Evolutionary conservation across 371 early-diverging fungal species (phyloP).

Genomic region (Cladochytrium tenue): DNA sequence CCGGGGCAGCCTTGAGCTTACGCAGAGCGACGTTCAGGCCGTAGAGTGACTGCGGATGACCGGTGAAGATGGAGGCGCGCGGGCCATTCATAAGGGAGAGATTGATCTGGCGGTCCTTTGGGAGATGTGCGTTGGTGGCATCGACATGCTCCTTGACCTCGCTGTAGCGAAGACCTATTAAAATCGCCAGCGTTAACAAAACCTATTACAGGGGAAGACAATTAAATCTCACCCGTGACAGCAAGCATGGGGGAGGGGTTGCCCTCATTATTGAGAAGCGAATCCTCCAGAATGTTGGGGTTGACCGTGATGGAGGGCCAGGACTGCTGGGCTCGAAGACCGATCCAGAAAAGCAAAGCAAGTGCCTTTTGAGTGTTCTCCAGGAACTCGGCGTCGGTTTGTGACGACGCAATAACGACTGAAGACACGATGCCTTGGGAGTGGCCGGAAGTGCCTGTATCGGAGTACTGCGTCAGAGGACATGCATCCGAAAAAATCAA

Average conservation of each 20-base stretch:
- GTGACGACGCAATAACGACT: slow-evolving; percentile 81
- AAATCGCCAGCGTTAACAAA: background rate
- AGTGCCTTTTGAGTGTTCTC: slow-evolving; percentile 83
- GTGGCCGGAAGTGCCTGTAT: slow-evolving; percentile 86
- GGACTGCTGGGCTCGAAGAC: slow-evolving; percentile 82
- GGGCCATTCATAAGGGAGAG: slow-evolving; percentile 89
- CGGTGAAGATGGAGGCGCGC: slow-evolving; percentile 80
- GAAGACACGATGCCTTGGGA: slow-evolving; percentile 92
- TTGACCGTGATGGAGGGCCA: slow-evolving; percentile 87
- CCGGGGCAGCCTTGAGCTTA: slow-evolving; percentile 80
- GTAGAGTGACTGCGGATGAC: slow-evolving; percentile 86
- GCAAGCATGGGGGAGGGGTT: slow-evolving; percentile 94
- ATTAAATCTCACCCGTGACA: slow-evolving; percentile 54
- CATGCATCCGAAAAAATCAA: background rate
- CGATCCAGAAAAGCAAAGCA: slow-evolving; percentile 87
- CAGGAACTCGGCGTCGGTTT: slow-evolving; percentile 78
- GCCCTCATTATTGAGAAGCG: slow-evolving; percentile 85
- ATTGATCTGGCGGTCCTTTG: slow-evolving; percentile 76
- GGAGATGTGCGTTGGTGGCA: slow-evolving; percentile 81
- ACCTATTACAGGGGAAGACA: background rate
- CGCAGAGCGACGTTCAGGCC: slow-evolving; percentile 85
- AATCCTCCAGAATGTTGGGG: slow-evolving; percentile 84
- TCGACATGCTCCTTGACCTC: slow-evolving; percentile 79
- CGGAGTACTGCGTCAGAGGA: background rate
- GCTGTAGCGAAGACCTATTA: slow-evolving; percentile 62